Percentiles rank a stretch among this genome's conserved stretches.
phyloP scores from a whole-genome alignment of 352 stramenopile species.

The Phytopythium helicoides region DNA sequence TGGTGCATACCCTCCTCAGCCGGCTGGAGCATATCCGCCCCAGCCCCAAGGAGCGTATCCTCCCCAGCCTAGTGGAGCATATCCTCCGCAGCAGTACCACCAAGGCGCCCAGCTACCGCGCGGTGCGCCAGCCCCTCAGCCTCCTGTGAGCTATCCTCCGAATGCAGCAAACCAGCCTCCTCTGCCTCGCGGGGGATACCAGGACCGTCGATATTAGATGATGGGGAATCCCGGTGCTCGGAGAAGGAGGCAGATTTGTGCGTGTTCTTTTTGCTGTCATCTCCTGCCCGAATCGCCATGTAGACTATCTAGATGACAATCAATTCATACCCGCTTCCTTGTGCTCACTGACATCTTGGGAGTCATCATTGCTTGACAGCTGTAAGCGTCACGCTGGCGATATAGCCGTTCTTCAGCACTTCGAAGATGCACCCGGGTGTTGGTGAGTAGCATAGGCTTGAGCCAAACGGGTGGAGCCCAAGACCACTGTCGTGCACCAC shows the following conservation, averaged over 20 bases:
- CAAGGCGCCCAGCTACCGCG: background rate
- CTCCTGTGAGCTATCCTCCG: slow-evolving; percentile 14
- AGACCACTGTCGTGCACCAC: slow-evolving; percentile 79
- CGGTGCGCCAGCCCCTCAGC: slow-evolving; percentile 12
- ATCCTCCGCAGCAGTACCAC: background rate
- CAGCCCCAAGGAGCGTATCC: slow-evolving; percentile 11
- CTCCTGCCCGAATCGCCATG: slow-evolving; percentile 16
- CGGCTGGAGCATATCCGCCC: slow-evolving; percentile 4
- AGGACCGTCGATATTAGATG: slow-evolving; percentile 24
- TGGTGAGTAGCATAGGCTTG: slow-evolving; percentile 74
- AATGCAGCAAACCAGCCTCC: slow-evolving; percentile 22
- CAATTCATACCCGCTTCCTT: too few relatives aligned
- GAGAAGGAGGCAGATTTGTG: background rate
- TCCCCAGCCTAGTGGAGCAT: slow-evolving; percentile 4
- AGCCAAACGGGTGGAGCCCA: slow-evolving; percentile 74
- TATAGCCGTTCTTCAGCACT: slow-evolving; percentile 77
- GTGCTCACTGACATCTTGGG: background rate
- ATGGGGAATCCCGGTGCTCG: background rate
- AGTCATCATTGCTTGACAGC: slow-evolving; percentile 3
- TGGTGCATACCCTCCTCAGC: slow-evolving; percentile 7
- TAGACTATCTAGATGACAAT: slow-evolving; percentile 21
- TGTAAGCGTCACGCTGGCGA: slow-evolving; percentile 70
- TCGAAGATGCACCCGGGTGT: slow-evolving; percentile 77
- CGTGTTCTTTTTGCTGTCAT: background rate
- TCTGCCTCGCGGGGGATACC: slow-evolving; percentile 32